Base-by-base conservation (phyloP, 176 grass and related monocot genomes). In the Triticum urartu region DNA sequence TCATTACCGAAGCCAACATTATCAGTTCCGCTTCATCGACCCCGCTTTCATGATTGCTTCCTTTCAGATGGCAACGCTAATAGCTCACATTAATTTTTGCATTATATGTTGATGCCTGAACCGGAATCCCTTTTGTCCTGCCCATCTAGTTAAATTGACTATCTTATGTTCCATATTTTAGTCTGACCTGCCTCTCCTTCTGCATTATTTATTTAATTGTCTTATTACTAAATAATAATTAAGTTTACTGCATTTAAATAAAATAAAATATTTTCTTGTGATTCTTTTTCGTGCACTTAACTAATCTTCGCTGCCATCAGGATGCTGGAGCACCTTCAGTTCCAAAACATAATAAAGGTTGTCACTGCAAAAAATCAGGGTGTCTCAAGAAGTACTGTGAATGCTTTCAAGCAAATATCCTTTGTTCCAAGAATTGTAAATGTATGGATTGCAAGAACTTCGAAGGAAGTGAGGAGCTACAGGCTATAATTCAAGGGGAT, bases 301-400 rank as follows among this genome's bases (percentile, higher is more conserved):
- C 35, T 77, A 84, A 75, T 67, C 13, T 83, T 65, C 74, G 82
- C 43, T 75, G 75, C 21, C 82, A 50, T 84, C 85, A 94, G 92
- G 90, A 86, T 74, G 59, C 86, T 89, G 86, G 76, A 82, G 90
- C 74, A 68, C 45, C 88, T 86, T 84, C 89, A 65, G 33, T 90
- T 47, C 88, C 88, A 87, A 92, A 92, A 72, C 93, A 92, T 64
- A 90, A 95, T 84, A 95, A 92, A 89, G 90, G 90, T 83, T 95
- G 93, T 58, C 88, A 95, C 52, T 95, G 93, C 72, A 95, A 95
- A 80, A 95, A 95, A 56, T 95, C 93, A 39, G 86, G 80, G 18
- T 95, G 93, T 72, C 84, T 95, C 32, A 95, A 95, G 83, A 92
- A 92, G 64, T 95, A 95, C 58, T 95, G 93, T 89, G 93, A 95